Base-by-base conservation (phyloP, 306 rosid genomes). In the Cercis canadensis region DNA sequence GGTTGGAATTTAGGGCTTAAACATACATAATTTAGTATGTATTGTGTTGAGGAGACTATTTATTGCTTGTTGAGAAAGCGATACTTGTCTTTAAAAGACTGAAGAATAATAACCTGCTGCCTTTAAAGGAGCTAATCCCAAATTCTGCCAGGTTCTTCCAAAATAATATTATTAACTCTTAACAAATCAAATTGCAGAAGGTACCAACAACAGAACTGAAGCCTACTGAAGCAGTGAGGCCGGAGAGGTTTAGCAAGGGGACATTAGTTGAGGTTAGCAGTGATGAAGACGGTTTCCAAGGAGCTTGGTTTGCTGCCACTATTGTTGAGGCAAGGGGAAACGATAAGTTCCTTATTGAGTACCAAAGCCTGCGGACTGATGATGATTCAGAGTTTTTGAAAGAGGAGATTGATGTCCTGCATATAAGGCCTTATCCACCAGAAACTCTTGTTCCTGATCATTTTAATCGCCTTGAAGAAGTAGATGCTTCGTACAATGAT, bases 231-330 rank as follows among this genome's bases (percentile, higher is more conserved):
- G 60, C 58, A 55, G 56, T 47, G 75, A 54, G 55, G 18, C 11
- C 21, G 12, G 67, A 36, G 37, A 56, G 56, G 52, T 67, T 85
- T 18, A 8, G 62, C 3, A 13, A 33, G 57, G 96, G 94, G 65
- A 31, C 64, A 13, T n/a, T 37, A 8, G 90, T 90, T 24, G 96
- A 90, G 88, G 84, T 81, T 49, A 69, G 87, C 59, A 88, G 65
- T 69, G 88, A 87, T 1, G 96, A 90, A 73, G 94, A 86, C 3
- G 96, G 96, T 49, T 86, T 87, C 53, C 69, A 65, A 69, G 96
- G 94, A 57, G 84, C 94, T 43, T 90, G 96, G 96, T 90, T 86
- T 84, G 72, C 79, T 12, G 92, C 81, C 18, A 84, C 19, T 11
- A 12, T 90, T 70, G 72, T 88, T 67, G 41, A 77, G 62, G 60